phyloP scores from a whole-genome alignment of 306 rosid genomes.

The Gastrolobium bilobum region DNA sequence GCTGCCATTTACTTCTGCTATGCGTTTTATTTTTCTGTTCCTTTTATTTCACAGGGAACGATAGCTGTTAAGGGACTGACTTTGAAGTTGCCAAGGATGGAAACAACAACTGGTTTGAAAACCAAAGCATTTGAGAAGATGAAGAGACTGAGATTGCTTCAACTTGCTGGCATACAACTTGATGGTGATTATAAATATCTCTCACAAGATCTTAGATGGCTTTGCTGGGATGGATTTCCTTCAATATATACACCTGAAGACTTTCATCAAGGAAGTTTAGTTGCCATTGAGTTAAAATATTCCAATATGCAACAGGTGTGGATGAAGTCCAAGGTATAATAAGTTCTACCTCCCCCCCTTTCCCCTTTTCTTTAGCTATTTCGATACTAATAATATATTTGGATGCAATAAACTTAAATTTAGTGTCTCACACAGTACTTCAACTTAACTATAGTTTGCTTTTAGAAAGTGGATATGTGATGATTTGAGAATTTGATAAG shows the following conservation, averaged over 20 bases:
- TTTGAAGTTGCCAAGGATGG: background rate
- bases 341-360: background rate
- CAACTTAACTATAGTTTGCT: no score
- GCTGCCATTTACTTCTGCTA: background rate
- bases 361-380: background rate
- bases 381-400: background rate
- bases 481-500: no score
- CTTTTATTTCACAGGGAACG: background rate
- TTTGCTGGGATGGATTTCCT: conserved; percentile 40
- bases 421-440: background rate
- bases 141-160: conserved; percentile 39
- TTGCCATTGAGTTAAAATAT: conserved; percentile 15
- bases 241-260: background rate
- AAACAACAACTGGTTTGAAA: background rate
- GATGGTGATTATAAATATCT: conserved; percentile 39
- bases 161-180: conserved; percentile 1
- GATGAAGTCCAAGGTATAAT: conserved; percentile 28
- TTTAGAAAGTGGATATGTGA: no score
- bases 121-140: conserved; percentile 42
- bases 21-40: background rate
- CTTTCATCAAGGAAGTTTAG: conserved; percentile 16
- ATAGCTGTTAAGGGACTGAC: conserved; percentile 28
- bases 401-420: background rate
- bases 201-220: conserved; percentile 37
- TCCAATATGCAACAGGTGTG: background rate